Evolutionary conservation across 2,329 filamentous ascomycete genomes (phyloP), one percentile per base, ranked within the genome.

Genomic region (Clonostachys rhizophaga): DNA sequence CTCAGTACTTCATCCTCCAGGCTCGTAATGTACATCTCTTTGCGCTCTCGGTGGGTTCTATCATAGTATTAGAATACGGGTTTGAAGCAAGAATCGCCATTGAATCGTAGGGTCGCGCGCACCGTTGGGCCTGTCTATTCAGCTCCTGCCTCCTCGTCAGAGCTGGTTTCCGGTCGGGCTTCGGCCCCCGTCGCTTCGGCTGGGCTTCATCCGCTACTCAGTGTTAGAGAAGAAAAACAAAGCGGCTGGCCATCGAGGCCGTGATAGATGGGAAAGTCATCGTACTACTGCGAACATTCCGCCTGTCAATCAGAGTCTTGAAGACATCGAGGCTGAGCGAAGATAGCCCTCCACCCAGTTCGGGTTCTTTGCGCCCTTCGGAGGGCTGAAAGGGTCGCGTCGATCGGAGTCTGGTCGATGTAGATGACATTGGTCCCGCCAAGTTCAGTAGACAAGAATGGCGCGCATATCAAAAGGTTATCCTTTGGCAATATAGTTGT

Each of bases 111-210:
- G 6, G 30, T 35, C 18, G 33, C 40, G 51, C 68, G 56, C 81
- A 95, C 91, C 91, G 86, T 68, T 97, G 94, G 33, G 94, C 94
- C 70, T 97, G 92, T 53, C 94, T 83, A 63, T 97, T 97, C 51
- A 97, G 73, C 66, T 97, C 92, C 63, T 97, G 94, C 53, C 92
- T 83, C 52, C 92, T 80, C 17, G 92, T 97, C 58, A 96, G 71
- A 41, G 94, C 92, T 16, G 94, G 94, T 63, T 95, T 96, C 72
- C 88, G 95, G 65, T 97, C 94, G 17, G 94, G 94, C 65, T 97
- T 97, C 0, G 94, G 94, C 2, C 94, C 94, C 66, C 94, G 83
- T 55, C 89, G 83, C 70, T 97, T 99, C 4, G 89, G 83, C 9
- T 87, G 78, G 60, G 94, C 86, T 42, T 90, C 91, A 73, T 96